These are phyloP conservation scores for Penicillium chermesinum DNA, from an alignment of 495 filamentous ascomycete genomes.

Conservation along the genomic window DNA sequence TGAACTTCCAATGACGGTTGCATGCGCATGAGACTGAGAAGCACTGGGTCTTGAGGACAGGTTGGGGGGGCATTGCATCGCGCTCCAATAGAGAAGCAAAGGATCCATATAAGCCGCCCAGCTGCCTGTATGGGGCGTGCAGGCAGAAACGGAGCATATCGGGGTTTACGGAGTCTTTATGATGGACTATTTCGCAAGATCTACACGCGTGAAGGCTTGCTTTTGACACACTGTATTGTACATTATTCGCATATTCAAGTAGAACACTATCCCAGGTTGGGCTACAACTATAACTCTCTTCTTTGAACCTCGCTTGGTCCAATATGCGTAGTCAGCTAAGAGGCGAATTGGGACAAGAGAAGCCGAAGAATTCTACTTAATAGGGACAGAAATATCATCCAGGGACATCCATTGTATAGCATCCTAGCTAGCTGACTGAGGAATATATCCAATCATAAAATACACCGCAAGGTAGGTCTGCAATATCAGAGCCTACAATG, in stretches of 20 bases:
- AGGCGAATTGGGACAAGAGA: too few species aligned
- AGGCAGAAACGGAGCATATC: constrained; percentile 20
- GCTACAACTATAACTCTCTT: constrained; percentile 16
- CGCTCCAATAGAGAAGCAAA: too few species aligned
- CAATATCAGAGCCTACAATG: constrained; percentile 8
- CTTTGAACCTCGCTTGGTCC: constrained; percentile 1
- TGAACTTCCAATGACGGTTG: too few species aligned
- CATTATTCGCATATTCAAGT: background rate
- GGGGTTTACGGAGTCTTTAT: constrained; percentile 28
- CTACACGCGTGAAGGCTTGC: background rate
- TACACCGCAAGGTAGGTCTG: constrained; percentile 10
- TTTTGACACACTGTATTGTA: background rate
- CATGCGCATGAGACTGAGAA: too few species aligned
- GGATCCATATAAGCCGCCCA: too few species aligned
- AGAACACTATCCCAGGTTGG: constrained; percentile 9
- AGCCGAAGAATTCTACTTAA: too few species aligned
- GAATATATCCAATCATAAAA: constrained; percentile 9
- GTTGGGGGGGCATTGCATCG: too few species aligned
- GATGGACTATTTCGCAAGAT: background rate
- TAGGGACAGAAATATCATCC: too few species aligned
- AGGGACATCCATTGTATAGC: constrained; percentile 13
- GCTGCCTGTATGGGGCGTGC: constrained; percentile 1
- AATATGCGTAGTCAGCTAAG: too few species aligned
- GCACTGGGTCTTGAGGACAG: too few species aligned
- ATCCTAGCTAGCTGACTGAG: constrained; percentile 4